These are phyloP conservation scores for Catharanthus roseus DNA, from an alignment of 257 asterid species.

Conservation along the genomic window DNA sequence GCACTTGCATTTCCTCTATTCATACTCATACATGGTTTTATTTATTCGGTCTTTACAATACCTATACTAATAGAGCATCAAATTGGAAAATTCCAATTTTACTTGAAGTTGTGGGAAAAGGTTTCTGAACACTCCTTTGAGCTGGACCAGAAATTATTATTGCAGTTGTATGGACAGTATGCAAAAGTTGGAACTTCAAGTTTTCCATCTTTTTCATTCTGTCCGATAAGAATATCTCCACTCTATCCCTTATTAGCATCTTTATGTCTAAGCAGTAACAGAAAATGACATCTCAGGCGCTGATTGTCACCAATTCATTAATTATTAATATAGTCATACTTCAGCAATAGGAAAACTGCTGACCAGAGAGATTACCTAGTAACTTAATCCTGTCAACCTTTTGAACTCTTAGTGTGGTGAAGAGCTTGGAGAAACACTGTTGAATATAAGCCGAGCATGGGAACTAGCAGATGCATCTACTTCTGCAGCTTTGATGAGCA, in stretches of 20 bases:
- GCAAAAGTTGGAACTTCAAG: not conserved
- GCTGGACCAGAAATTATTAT: not conserved
- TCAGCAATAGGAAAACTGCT: not conserved
- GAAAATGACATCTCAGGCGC: not conserved
- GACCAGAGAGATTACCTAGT: not conserved
- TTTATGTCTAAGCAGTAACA: not conserved
- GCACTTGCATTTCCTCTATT: not conserved
- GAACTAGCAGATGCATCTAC: slow-evolving; percentile 68
- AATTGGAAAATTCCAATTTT: not conserved
- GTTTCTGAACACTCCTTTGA: not conserved
- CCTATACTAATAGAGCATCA: not conserved
- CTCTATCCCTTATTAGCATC: not conserved
- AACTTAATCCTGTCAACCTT: slow-evolving; percentile 7
- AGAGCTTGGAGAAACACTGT: slow-evolving; percentile 61
- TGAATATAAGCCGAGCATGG: slow-evolving; percentile 85
- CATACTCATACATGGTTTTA: not conserved
- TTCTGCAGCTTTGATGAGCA: slow-evolving; percentile 52
- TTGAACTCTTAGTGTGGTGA: slow-evolving; percentile 66
- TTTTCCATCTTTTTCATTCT: not conserved
- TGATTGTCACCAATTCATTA: not conserved
- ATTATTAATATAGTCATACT: not conserved
- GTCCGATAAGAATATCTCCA: not conserved
- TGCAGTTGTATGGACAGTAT: not conserved
- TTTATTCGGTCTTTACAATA: not conserved
- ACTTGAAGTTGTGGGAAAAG: not conserved